Conservation (phyloP, 75 land plant genomes). For the Pinus taeda region DNA sequence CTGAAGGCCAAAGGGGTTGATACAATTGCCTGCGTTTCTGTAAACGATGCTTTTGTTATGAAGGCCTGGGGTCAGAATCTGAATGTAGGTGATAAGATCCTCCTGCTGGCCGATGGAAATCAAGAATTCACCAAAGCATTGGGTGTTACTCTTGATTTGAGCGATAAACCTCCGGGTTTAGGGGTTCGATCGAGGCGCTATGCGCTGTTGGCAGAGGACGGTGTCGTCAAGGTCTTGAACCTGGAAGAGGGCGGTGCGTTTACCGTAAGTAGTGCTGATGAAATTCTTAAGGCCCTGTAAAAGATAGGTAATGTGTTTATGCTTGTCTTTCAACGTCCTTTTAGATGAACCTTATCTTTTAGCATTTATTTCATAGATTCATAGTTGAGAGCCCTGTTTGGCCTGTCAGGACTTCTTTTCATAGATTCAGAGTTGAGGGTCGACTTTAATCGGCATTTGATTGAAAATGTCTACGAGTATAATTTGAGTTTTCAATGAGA, state of each 20-base stretch:
- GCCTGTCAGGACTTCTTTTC: too few relatives aligned
- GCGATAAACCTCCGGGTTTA: conserved; percentile 70
- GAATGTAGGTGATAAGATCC: conserved; percentile 61
- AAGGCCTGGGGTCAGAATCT: conserved; percentile 75
- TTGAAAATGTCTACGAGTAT: too few relatives aligned
- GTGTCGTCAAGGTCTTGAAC: conserved; percentile 80
- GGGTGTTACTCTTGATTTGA: conserved; percentile 67
- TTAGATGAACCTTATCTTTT: too few relatives aligned
- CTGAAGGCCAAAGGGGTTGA: conserved; percentile 73
- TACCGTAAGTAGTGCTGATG: conserved; percentile 70
- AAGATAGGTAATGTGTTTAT: too few relatives aligned
- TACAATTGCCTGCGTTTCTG: conserved; percentile 78
- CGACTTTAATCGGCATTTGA: too few relatives aligned
- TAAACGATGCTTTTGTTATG: conserved; percentile 93
- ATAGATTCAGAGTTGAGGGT: too few relatives aligned
- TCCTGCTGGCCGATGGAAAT: conserved; percentile 76
- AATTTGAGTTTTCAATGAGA: too few relatives aligned
- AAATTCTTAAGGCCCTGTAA: conserved; percentile 74
- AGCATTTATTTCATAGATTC: too few relatives aligned
- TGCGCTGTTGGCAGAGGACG: conserved; percentile 68
- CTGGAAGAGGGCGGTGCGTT: conserved; percentile 81
- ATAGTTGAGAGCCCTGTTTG: too few relatives aligned
- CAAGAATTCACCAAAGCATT: conserved; percentile 59
- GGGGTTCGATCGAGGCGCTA: conserved; percentile 74
- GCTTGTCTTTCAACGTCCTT: too few relatives aligned